A percentile compares a stretch with the other conserved stretches of the same genome.
Conservation (phyloP, 129 eudicot genomes). For the Helianthus tuberosus region DNA sequence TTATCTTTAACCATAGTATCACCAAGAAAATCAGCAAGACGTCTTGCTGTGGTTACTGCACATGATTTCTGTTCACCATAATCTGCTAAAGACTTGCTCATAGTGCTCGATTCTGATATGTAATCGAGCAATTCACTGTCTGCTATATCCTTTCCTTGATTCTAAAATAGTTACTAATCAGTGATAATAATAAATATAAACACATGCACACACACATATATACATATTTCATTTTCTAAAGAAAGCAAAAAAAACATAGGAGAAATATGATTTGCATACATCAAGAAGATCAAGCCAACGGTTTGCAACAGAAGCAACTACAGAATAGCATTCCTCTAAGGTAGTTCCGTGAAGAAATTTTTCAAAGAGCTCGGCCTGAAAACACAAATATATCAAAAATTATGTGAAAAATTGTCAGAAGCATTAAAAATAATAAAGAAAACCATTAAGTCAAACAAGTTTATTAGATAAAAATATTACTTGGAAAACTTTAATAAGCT, state of each 20-base stretch:
- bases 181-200: not conserved
- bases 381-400: conserved; percentile 22
- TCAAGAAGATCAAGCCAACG: conserved; percentile 99
- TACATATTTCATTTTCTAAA: conserved; percentile 12
- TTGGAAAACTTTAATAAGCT: conserved; percentile 99
- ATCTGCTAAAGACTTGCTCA: conserved; percentile 98
- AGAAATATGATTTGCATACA: conserved; percentile 53
- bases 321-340: conserved; percentile 92
- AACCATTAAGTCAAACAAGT: conserved; percentile 4
- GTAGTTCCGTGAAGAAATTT: conserved; percentile 95
- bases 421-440: not conserved
- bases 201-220: not conserved
- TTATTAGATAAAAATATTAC: conserved; percentile 40
- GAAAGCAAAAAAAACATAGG: conserved; percentile 13
- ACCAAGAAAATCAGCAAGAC: conserved; percentile 96
- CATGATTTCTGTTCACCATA: conserved; percentile 97
- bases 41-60: conserved; percentile 96
- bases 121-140: conserved; percentile 93
- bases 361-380: conserved; percentile 99
- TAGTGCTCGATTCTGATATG: conserved; percentile 98
- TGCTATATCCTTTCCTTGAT: conserved; percentile 94
- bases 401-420: conserved; percentile 12
- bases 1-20: conserved; percentile 99
- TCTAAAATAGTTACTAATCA: conserved; percentile 53
- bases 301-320: conserved; percentile 96